Base-by-base conservation (phyloP, 2,329 filamentous ascomycete genomes). In the Cryphonectria naterciae region DNA sequence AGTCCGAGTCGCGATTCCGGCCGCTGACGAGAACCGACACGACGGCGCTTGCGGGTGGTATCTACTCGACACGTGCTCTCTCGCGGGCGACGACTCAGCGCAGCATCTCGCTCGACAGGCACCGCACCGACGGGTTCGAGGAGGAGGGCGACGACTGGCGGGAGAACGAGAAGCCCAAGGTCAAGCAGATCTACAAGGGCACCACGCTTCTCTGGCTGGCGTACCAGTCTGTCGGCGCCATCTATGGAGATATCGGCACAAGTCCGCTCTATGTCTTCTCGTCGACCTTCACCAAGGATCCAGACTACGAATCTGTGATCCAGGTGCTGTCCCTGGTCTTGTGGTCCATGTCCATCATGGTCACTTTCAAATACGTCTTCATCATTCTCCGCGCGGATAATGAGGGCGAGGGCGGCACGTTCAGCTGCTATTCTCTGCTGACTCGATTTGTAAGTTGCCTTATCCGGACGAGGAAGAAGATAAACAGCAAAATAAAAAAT, bases 241-340 rank as follows among this genome's bases (percentile, higher is more conserved):
- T 92, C 68, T 92, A 92, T 73, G 90, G 90, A 35, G 70, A 73
- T 17, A 66, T 71, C 25, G 72, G 37, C 10, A 85, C 81, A 0
- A 89, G 86, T 73, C 89, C 89, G n/a, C 85, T 92, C 19, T 92
- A 92, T 75, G 90, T 92, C 19, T 92, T 83, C 78, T 91, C 89
- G n/a, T 89, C 87, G 37, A 90, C 88, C 1, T 92, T 92, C 75
- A 82, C 84, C 43, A 80, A 81, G 3, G 79, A 83, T 8, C 89
- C 89, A 0, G 81, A 79, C 13, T 83, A 85, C 72, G 81, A 86
- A 22, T 86, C 90, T 74, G 81, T 92, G 3, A 81, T 91, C 46
- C 88, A 90, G 65, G 89, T 88, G 0, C 80, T 92, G 1, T 92
- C 90, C 1, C 84, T 92, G 49, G 87, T 92, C 68, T 85, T 92